These are phyloP conservation scores for Elsinoe australis DNA, from an alignment of 2,329 filamentous ascomycete species.

Conservation along the genomic window DNA sequence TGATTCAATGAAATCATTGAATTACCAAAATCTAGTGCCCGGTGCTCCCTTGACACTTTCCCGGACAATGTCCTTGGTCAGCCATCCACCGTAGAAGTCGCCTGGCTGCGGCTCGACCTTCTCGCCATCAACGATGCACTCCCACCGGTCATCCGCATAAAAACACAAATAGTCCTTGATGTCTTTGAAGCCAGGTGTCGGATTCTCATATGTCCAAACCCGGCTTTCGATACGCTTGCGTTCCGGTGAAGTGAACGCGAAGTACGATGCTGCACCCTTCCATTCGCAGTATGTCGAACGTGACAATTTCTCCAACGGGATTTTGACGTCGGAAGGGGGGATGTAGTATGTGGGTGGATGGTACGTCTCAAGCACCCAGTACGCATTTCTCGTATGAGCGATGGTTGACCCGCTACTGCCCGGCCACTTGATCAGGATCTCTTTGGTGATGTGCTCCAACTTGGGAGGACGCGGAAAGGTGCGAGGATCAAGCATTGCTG, in stretches of 20 bases:
- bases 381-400: conserved; percentile 52
- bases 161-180: conserved; percentile 53
- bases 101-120: conserved; percentile 52
- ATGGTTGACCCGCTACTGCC: conserved; percentile 46
- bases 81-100: conserved; percentile 59
- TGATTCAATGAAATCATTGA: too few species aligned
- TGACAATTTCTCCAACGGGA: conserved; percentile 42
- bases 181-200: conserved; percentile 44
- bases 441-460: conserved; percentile 30
- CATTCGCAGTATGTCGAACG: conserved; percentile 51
- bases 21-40: conserved; percentile 32
- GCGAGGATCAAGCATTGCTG: conserved; percentile 49
- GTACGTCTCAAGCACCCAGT: conserved; percentile 56
- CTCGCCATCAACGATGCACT: conserved; percentile 56
- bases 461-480: conserved; percentile 52
- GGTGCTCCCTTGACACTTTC: conserved; percentile 41
- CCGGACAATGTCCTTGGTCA: conserved; percentile 52
- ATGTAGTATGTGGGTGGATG: conserved; percentile 59
- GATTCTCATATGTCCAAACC: conserved; percentile 53
- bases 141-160: conserved; percentile 52
- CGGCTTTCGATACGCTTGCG: conserved; percentile 42
- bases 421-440: conserved; percentile 46
- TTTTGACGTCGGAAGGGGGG: conserved; percentile 43
- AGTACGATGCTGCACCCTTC: conserved; percentile 55
- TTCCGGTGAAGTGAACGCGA: conserved; percentile 40